Evolutionary conservation across 345 rosid species (phyloP).

Genomic region (Euphorbia tirucalli): DNA sequence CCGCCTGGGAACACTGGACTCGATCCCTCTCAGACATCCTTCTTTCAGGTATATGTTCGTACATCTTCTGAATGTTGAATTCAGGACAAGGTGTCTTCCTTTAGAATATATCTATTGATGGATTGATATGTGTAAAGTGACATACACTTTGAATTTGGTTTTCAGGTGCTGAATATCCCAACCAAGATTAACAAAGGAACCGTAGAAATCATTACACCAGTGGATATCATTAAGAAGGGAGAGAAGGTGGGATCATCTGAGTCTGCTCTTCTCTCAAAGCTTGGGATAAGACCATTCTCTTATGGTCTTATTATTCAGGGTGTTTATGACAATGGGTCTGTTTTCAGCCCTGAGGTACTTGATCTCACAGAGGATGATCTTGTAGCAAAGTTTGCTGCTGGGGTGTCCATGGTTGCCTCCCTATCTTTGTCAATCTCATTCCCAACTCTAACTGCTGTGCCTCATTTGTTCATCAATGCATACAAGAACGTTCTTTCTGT

Average conservation of each 20-base stretch:
- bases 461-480: constrained; percentile 21
- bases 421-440: constrained; percentile 20
- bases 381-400: constrained; percentile 18
- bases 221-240: constrained; percentile 27
- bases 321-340: constrained; percentile 23
- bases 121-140: not conserved
- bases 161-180: constrained; percentile 23
- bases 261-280: constrained; percentile 31
- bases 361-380: constrained; percentile 30
- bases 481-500: constrained; percentile 26
- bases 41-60: constrained; percentile 22
- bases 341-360: constrained; percentile 29
- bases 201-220: constrained; percentile 28
- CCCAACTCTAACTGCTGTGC: constrained; percentile 24
- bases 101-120: too few relatives aligned
- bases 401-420: constrained; percentile 13
- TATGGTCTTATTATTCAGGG: constrained; percentile 21
- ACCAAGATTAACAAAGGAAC: constrained; percentile 31
- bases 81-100: too few relatives aligned
- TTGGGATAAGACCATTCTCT: constrained; percentile 30
- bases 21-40: constrained; percentile 25
- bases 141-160: not conserved
- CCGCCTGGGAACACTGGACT: constrained; percentile 24
- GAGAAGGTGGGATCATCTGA: constrained; percentile 33
- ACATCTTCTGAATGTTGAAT: too few relatives aligned